phyloP scores from a whole-genome alignment of 331 rosid species.

The Saraca asoca region DNA sequence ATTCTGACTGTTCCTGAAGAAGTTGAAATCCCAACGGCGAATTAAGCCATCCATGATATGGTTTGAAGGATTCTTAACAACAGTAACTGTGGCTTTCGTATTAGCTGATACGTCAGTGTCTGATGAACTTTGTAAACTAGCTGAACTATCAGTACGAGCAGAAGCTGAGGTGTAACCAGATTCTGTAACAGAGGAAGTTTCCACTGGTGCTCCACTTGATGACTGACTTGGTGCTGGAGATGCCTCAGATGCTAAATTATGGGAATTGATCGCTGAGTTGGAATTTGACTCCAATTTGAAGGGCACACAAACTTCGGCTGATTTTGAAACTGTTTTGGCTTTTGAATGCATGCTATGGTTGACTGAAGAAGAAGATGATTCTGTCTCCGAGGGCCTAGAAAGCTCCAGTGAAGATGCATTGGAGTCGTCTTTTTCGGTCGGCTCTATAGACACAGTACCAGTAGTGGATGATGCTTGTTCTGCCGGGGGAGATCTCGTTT shows the following conservation, averaged over 20 bases:
- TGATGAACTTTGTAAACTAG: constrained; percentile 49
- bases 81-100: constrained; percentile 80
- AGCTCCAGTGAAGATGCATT: constrained; percentile 39
- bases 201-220: constrained; percentile 33
- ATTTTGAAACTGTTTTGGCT: constrained; percentile 45
- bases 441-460: constrained; percentile 33
- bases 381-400: constrained; percentile 35
- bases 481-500: constrained; percentile 43
- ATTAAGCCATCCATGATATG: constrained; percentile 73
- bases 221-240: constrained; percentile 36
- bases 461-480: constrained; percentile 42
- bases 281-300: constrained; percentile 46
- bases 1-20: constrained; percentile 64
- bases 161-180: constrained; percentile 46
- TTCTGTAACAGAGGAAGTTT: constrained; percentile 43
- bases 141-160: constrained; percentile 41
- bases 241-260: constrained; percentile 42
- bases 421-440: constrained; percentile 36
- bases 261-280: constrained; percentile 38
- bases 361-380: constrained; percentile 34
- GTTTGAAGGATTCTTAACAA: constrained; percentile 63
- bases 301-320: constrained; percentile 31
- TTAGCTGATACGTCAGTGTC: constrained; percentile 80
- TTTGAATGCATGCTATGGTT: constrained; percentile 38
- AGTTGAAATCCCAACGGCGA: constrained; percentile 90